phyloP scores from a whole-genome alignment of 805 yeast genomes.

The Clavispora phyllophila region DNA sequence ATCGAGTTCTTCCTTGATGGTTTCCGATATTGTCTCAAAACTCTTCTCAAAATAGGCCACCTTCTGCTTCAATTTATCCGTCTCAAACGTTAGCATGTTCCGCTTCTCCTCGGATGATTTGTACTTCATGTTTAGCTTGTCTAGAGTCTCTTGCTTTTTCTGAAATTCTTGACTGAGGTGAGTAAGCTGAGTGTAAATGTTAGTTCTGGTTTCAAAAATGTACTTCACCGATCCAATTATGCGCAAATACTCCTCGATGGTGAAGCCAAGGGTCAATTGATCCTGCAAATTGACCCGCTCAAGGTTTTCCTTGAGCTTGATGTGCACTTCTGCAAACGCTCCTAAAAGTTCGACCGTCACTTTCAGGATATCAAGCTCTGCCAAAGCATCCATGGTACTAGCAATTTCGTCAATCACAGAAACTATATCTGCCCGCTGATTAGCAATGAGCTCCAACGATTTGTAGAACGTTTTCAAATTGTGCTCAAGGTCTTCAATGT shows the following conservation, averaged over 20 bases:
- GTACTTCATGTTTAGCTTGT: constrained; percentile 40
- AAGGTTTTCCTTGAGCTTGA: constrained; percentile 63
- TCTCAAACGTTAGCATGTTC: constrained; percentile 53
- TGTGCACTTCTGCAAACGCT: constrained; percentile 69
- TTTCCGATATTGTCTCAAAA: constrained; percentile 59
- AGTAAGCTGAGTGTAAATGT: constrained; percentile 38
- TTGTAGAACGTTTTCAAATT: constrained; percentile 66
- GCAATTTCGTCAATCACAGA: constrained; percentile 66
- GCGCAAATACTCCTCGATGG: constrained; percentile 83
- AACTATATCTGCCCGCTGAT: constrained; percentile 72
- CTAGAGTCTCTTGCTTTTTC: constrained; percentile 43
- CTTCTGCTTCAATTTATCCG: constrained; percentile 48
- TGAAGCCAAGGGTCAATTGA: constrained; percentile 76
- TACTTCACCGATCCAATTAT: constrained; percentile 68
- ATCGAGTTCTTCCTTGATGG: constrained; percentile 63
- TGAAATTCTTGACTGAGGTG: constrained; percentile 41
- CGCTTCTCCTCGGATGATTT: constrained; percentile 59
- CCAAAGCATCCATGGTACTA: constrained; percentile 48
- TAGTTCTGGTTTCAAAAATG: constrained; percentile 70
- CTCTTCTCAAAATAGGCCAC: constrained; percentile 49
- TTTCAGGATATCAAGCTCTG: constrained; percentile 70
- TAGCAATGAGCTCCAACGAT: constrained; percentile 67
- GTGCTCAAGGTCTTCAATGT: constrained; percentile 65
- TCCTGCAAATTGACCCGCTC: constrained; percentile 82
- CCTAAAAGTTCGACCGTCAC: constrained; percentile 57